A percentile compares a stretch with the other conserved stretches of the same genome.
Evolutionary conservation across 441 rosid genomes (phyloP).

Genomic region (Bocquillonia castaneifolia): DNA sequence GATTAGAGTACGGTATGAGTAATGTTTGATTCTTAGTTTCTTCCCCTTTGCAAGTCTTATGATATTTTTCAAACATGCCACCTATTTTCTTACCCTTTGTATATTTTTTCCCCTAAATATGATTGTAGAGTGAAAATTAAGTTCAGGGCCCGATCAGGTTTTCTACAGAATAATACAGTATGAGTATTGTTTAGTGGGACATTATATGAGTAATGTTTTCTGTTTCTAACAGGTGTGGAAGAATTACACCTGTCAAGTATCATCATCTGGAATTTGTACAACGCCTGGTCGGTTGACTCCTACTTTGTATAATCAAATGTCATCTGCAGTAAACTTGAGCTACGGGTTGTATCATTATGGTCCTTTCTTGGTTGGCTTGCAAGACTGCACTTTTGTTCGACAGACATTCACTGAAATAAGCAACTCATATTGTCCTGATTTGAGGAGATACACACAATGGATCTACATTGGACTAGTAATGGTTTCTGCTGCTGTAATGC

Average conservation of each 20-base stretch:
- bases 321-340: slow-evolving; percentile 71
- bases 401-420: slow-evolving; percentile 59
- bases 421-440: slow-evolving; percentile 53
- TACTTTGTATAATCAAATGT: slow-evolving; percentile 50
- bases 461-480: slow-evolving; percentile 70
- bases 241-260: slow-evolving; percentile 49
- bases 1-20: too few relatives aligned
- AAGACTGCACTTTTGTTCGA: slow-evolving; percentile 75
- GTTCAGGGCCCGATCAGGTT: too few relatives aligned
- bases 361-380: slow-evolving; percentile 70
- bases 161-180: too few relatives aligned
- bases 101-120: too few relatives aligned
- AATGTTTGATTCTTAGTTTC: too few relatives aligned
- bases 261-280: slow-evolving; percentile 52
- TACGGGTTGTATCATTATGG: slow-evolving; percentile 68
- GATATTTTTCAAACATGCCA: too few relatives aligned
- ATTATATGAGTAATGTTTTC: too few relatives aligned
- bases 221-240: slow-evolving; percentile 58
- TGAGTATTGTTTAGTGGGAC: not conserved
- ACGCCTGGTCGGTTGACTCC: slow-evolving; percentile 83
- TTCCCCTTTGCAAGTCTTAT: too few relatives aligned
- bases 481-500: slow-evolving; percentile 82
- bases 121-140: too few relatives aligned
- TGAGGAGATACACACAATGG: slow-evolving; percentile 47
- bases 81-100: too few relatives aligned